A percentile compares a stretch with the other conserved stretches of the same genome.
These are phyloP conservation scores for Ceratobasidium sp. DNA, from an alignment of 1,284 basidiomycete species.

Conservation along the genomic window DNA sequence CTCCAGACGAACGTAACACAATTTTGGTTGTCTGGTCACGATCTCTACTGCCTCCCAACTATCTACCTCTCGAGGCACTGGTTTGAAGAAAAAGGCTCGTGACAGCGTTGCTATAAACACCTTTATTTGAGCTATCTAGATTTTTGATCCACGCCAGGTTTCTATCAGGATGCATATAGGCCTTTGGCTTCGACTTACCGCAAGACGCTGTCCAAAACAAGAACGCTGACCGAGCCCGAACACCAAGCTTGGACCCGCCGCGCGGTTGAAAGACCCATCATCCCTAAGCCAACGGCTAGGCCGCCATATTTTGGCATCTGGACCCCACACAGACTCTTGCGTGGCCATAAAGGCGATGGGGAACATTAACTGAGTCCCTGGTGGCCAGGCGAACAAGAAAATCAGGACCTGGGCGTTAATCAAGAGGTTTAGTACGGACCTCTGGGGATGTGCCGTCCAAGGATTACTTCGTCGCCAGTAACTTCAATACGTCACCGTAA, in stretches of 20 bases:
- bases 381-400: too few relatives aligned
- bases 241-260: conserved; percentile 50
- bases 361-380: conserved; percentile 13
- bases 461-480: conserved; percentile 9
- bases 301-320: conserved; percentile 19
- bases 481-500: background rate
- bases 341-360: background rate
- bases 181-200: conserved; percentile 50
- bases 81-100: conserved; percentile 54
- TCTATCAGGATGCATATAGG: background rate
- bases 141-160: background rate
- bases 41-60: conserved; percentile 50
- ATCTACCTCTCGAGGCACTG: conserved; percentile 51
- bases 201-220: conserved; percentile 55
- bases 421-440: background rate
- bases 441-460: conserved; percentile 15
- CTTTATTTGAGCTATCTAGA: conserved; percentile 53
- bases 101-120: conserved; percentile 53
- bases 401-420: too few relatives aligned
- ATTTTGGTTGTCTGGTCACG: conserved; percentile 48
- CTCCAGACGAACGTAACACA: conserved; percentile 8
- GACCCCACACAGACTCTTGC: conserved; percentile 10
- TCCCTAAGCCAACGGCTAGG: conserved; percentile 13
- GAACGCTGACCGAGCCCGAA: conserved; percentile 54
- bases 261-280: conserved; percentile 17